phyloP scores from a whole-genome alignment of 2,329 filamentous ascomycete genomes.

The Sclerotinia trifoliorum region DNA sequence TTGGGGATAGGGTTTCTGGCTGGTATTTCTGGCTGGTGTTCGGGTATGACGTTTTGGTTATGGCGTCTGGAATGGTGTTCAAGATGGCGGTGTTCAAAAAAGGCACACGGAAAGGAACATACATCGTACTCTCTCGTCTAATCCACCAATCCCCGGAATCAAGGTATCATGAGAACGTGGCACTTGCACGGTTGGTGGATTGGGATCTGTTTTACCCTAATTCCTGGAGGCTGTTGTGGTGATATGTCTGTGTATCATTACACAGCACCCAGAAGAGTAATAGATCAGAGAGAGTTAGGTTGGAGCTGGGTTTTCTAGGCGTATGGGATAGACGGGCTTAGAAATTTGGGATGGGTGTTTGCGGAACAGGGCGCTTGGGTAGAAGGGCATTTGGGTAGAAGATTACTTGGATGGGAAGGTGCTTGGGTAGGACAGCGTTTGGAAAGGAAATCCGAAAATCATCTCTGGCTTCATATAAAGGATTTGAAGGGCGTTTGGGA shows the following conservation, averaged over 20 bases:
- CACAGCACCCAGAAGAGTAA: background rate
- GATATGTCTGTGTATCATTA: background rate
- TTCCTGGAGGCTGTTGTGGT: background rate
- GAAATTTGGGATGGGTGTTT: background rate
- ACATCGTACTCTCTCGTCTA: background rate
- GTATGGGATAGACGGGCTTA: background rate
- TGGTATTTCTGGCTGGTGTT: too few relatives aligned
- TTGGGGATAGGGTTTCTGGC: background rate
- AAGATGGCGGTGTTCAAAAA: background rate
- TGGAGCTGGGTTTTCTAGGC: background rate
- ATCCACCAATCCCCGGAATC: background rate
- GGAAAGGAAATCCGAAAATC: too few relatives aligned
- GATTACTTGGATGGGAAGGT: too few relatives aligned
- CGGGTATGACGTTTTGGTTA: too few relatives aligned
- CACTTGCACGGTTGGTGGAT: background rate
- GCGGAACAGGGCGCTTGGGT: too few relatives aligned
- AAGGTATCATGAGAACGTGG: background rate
- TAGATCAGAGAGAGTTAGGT: background rate
- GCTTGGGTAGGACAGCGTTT: too few relatives aligned
- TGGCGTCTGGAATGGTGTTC: too few relatives aligned
- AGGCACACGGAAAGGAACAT: background rate
- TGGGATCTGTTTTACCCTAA: background rate
- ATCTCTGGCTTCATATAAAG: too few relatives aligned
- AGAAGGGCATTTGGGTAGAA: too few relatives aligned
- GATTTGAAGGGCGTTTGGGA: too few relatives aligned